These are phyloP conservation scores for Combretum micranthum DNA, from an alignment of 345 rosid species.

Conservation along the genomic window DNA sequence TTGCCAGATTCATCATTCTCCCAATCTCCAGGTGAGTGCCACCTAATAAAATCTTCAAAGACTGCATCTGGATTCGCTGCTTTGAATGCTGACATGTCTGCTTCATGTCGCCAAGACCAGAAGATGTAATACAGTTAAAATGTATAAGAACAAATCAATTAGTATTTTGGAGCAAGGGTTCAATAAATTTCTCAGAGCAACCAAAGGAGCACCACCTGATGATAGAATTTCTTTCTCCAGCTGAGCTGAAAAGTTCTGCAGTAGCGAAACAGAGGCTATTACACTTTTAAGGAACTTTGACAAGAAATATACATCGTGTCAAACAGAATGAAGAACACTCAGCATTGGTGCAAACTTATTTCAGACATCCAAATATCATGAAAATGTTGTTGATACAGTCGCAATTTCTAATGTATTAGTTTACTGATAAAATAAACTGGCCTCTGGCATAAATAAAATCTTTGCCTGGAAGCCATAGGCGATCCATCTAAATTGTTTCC, in stretches of 20 bases:
- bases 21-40: conserved; percentile 99
- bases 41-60: conserved; percentile 94
- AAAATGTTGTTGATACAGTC: too few relatives aligned
- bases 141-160: neutral
- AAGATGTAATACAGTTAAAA: neutral
- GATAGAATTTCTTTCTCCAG: conserved; percentile 77
- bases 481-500: too few relatives aligned
- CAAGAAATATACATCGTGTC: neutral
- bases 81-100: conserved; percentile 99
- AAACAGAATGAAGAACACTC: too few relatives aligned
- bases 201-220: conserved; percentile 44
- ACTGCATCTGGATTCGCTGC: conserved; percentile 94
- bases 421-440: too few relatives aligned
- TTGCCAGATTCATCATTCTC: conserved; percentile 32
- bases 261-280: conserved; percentile 16
- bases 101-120: conserved; percentile 9
- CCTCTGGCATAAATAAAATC: too few relatives aligned
- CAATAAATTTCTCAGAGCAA: neutral
- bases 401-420: too few relatives aligned
- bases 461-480: too few relatives aligned
- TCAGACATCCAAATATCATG: too few relatives aligned
- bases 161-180: neutral
- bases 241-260: conserved; percentile 95
- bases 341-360: too few relatives aligned
- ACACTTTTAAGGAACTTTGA: conserved; percentile 12